A percentile compares a stretch with the other conserved stretches of the same genome.
These are phyloP conservation scores for Apiospora phragmitis DNA, from an alignment of 2,329 filamentous ascomycete species.

Conservation along the genomic window DNA sequence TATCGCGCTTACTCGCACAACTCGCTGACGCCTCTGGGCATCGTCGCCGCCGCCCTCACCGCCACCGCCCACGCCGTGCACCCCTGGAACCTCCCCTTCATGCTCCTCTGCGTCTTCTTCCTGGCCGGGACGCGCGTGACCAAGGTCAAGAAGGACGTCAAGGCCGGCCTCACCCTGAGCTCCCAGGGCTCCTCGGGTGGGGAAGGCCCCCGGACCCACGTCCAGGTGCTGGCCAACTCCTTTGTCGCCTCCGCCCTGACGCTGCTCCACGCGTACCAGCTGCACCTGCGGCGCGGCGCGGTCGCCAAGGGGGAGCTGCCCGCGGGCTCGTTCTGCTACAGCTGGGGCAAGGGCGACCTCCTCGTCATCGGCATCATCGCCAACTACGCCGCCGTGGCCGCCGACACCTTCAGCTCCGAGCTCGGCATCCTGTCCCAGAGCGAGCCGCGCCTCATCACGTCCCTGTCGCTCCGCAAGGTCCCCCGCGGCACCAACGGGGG, in stretches of 20 bases:
- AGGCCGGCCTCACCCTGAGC: slow-evolving; percentile 77
- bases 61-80: slow-evolving; percentile 84
- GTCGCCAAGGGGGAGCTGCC: slow-evolving; percentile 32
- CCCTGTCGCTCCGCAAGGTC: slow-evolving; percentile 71
- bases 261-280: slow-evolving; percentile 61
- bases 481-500: slow-evolving; percentile 90
- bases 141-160: slow-evolving; percentile 85
- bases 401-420: slow-evolving; percentile 94
- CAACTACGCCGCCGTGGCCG: slow-evolving; percentile 88
- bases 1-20: slow-evolving; percentile 70
- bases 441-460: slow-evolving; percentile 83
- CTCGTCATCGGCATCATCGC: slow-evolving; percentile 67
- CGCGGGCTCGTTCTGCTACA: slow-evolving; percentile 51
- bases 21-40: slow-evolving; percentile 76
- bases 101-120: slow-evolving; percentile 81
- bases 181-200: slow-evolving; percentile 72
- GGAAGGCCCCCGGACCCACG: slow-evolving; percentile 79
- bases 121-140: slow-evolving; percentile 81
- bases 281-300: slow-evolving; percentile 47
- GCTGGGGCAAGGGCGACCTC: slow-evolving; percentile 59
- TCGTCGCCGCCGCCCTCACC: slow-evolving; percentile 71
- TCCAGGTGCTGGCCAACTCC: slow-evolving; percentile 91
- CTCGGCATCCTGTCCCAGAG: slow-evolving; percentile 83
- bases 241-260: slow-evolving; percentile 69
- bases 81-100: slow-evolving; percentile 91